Evolutionary conservation across 2,329 filamentous ascomycete species (phyloP), one percentile per base, ranked within the genome.

Genomic region (Colletotrichum sp.): DNA sequence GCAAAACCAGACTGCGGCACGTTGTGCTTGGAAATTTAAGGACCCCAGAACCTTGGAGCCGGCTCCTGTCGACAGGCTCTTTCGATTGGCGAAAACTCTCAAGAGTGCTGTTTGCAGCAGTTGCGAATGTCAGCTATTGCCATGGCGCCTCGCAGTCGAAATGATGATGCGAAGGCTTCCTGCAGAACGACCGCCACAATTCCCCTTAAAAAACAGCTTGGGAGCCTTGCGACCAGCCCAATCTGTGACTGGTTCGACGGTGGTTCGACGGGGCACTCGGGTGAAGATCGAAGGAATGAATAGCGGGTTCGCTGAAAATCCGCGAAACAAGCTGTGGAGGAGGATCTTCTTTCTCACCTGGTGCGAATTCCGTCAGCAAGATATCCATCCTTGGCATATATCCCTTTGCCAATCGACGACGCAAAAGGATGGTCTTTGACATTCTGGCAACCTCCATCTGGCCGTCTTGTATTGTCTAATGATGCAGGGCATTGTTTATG

Each of bases 11-110:
- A 30, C n/a, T 18, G 36, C 36, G 36, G 60, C 60, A 32, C n/a
- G 21, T 65, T 60, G 30, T 48, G 28, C 43, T 62, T 67, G 73
- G 43, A 73, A 68, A 62, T 36, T 71, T 34, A 67, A 73, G 34
- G 73, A 69, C 64, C 43, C 70, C 73, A 43, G 32, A 65, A 68
- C 73, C 73, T 68, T 60, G 73, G 64, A 36, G 21, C 64, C 64
- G 73, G 70, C 68, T 73, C 43, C 70, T 68, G n/a, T 38, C 8
- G 66, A 26, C n/a, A 58, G 28, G 26, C 16, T 15, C 43, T 24
- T 52, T 73, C 64, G 21, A 68, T 65, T 56, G 64, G 43, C 34
- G 64, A 75, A 43, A 32, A 28, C n/a, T 9, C 36, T n/a, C 26
- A 16, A 5, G 38, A 9, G 6, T 26, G 55, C 26, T 21, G n/a